Base-by-base conservation (phyloP, 768 basidiomycete genomes). In the Termitomyces sp. region DNA sequence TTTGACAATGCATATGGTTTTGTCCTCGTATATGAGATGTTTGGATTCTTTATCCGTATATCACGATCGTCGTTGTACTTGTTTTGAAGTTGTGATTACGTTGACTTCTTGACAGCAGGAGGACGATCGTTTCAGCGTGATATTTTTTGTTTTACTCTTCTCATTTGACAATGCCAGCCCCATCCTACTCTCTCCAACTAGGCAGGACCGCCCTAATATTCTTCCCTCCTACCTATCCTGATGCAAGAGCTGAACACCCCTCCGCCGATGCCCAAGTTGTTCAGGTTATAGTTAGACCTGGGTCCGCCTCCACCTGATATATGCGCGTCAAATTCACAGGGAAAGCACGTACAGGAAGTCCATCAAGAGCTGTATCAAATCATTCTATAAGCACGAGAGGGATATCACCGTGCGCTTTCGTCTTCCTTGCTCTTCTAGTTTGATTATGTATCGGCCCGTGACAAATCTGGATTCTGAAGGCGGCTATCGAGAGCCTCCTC, bases 171-270 rank as follows among this genome's bases (percentile, higher is more conserved):
- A 64, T 56, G 41, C 29, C 54, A 42, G 29, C 31, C 13, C 60
- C 63, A 69, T 68, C 78, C 75, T 75, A 75, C 55, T 67, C 62
- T 33, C 62, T 77, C 36, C 66, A 69, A 22, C 66, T 74, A n/a
- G 69, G 69, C 54, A 67, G 67, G 50, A 54, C 75, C 1, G 61
- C 60, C n/a, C 66, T 76, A 9, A 51, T 76, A 16, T 73, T 74
- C 51, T 69, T 75, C 41, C 72, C 73, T 34, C 60, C 62, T 20
- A 46, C 46, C 22, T 57, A 36, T 26, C 46, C 58, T 29, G 24
- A 54, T 10, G 45, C 48, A 29, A 37, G 13, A 48, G 52, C 46
- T 8, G 49, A 52, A 9, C 46, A 28, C 18, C 55, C 60, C 12
- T 56, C 44, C 39, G 24, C 54, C 26, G 39, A 62, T 9, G 58